Evolutionary conservation across 225 moss, liverwort and hornwort genomes (phyloP), one percentile per base, ranked within the genome.

Genomic region (Straminergon stramineum): DNA sequence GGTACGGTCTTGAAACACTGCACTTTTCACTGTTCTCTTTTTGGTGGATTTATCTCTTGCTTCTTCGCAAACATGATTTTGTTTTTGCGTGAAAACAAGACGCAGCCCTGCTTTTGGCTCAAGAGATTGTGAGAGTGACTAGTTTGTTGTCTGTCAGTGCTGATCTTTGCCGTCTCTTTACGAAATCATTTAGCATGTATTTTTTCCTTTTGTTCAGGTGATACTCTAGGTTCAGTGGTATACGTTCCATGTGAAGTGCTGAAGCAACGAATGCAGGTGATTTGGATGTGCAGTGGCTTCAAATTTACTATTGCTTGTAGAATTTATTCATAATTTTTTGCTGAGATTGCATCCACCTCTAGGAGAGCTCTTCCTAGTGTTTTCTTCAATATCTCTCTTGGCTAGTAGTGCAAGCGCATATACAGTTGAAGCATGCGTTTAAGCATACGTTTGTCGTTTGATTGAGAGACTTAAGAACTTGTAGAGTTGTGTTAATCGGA

Each of bases 231-330:
- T 66, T 96, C 96, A 78, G 91, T 96, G 79, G 94, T 92, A 83
- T 96, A 96, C 77, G 95, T 96, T 83, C 96, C 96, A 27, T 95
- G 96, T 93, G 96, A 96, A 94, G 96, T 96, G 83, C 91, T 96
- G 62, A 96, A 96, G 90, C 95, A 92, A 85, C 92, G 96, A 84
- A 96, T 96, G 96, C 96, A 96, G 95, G 94, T 96, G 82, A 81
- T 90, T 63, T 87, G 83, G 39, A 86, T 87, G n/a, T 90, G 90
- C 67, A 74, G 27, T 66, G 64, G 22, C 60, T 85, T 57, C n/a
- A 64, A 63, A 30, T 68, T 79, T 70, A 55, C 26, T 79, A 62
- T n/a, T 87, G 52, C 67, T 75, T 30, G 58, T 51, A 79, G 77
- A 62, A 57, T 73, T 52, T 71, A 37, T 52, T 73, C 30, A 35